Evolutionary conservation across 495 filamentous ascomycete species (phyloP).

Genomic region (Hamigera avellanea): DNA sequence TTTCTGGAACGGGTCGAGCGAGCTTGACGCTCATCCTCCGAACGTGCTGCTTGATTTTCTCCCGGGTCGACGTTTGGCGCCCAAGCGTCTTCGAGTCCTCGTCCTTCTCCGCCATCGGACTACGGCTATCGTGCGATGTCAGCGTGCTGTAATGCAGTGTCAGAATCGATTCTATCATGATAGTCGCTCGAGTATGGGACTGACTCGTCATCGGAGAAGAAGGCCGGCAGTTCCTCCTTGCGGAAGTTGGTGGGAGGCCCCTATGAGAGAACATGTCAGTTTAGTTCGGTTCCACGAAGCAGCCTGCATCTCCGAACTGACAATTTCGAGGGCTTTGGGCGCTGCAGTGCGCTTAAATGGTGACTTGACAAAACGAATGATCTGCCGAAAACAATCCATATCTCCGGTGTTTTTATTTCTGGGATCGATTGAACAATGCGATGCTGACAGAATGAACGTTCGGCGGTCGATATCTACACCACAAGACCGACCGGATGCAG

Average conservation of each 20-base stretch:
- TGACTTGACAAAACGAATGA: slow-evolving; percentile 24
- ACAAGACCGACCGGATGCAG: too few species aligned
- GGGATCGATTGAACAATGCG: not conserved
- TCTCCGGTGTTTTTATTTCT: not conserved
- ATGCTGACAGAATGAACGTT: not conserved
- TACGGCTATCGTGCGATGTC: slow-evolving; percentile 24
- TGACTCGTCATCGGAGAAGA: slow-evolving; percentile 34
- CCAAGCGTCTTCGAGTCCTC: slow-evolving; percentile 14
- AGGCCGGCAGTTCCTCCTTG: slow-evolving; percentile 31
- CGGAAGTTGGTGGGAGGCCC: slow-evolving; percentile 35
- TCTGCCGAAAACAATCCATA: slow-evolving; percentile 33
- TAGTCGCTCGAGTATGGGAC: slow-evolving; percentile 12
- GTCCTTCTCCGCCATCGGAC: slow-evolving; percentile 20
- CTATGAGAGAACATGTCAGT: slow-evolving; percentile 9
- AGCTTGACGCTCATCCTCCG: slow-evolving; percentile 22
- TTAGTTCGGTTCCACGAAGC: not conserved
- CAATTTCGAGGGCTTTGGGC: slow-evolving; percentile 25
- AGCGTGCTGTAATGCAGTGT: slow-evolving; percentile 25
- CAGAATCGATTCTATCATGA: slow-evolving; percentile 15
- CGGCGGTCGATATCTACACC: not conserved
- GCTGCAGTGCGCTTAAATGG: slow-evolving; percentile 19
- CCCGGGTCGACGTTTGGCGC: slow-evolving; percentile 17
- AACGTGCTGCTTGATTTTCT: slow-evolving; percentile 22
- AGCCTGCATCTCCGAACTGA: slow-evolving; percentile 10
- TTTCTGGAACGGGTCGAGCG: slow-evolving; percentile 11